These are phyloP conservation scores for Melastoma candidum DNA, from an alignment of 441 rosid species.

Conservation along the genomic window DNA sequence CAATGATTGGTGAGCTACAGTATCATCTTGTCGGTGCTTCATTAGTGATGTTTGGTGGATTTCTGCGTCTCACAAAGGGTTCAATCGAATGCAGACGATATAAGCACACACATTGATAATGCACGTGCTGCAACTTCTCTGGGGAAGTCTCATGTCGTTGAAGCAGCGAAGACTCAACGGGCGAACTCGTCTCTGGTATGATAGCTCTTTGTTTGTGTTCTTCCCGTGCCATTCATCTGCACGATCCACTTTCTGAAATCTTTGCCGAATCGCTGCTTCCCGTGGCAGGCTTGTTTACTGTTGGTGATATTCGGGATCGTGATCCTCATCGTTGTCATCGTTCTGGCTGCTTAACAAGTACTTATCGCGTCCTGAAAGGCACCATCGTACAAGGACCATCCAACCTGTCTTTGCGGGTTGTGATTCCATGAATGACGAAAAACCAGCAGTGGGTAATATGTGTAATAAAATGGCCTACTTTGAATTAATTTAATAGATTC, in stretches of 20 bases:
- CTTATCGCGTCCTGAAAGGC: too few relatives aligned
- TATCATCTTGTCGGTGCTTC: slow-evolving; percentile 5
- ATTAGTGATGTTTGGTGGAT: slow-evolving; percentile 1
- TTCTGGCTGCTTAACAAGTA: slow-evolving; percentile 48
- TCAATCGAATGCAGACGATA: slow-evolving; percentile 44
- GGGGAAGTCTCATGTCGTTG: slow-evolving; percentile 47
- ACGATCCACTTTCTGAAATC: too few relatives aligned
- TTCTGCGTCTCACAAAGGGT: not conserved
- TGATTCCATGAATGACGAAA: too few relatives aligned
- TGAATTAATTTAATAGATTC: too few relatives aligned
- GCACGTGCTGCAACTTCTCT: slow-evolving; percentile 52
- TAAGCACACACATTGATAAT: slow-evolving; percentile 47
- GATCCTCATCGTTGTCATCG: slow-evolving; percentile 69
- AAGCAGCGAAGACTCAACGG: slow-evolving; percentile 57
- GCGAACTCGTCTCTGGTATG: slow-evolving; percentile 88
- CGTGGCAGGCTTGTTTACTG: slow-evolving; percentile 77
- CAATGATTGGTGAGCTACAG: slow-evolving; percentile 50
- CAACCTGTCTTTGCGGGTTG: too few relatives aligned
- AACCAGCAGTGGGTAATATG: too few relatives aligned
- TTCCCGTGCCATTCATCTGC: too few relatives aligned
- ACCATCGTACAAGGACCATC: too few relatives aligned
- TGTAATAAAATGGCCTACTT: too few relatives aligned
- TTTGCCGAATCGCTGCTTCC: not conserved
- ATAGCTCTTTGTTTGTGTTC: too few relatives aligned
- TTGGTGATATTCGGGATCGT: slow-evolving; percentile 86